Base-by-base conservation (phyloP, 768 basidiomycete species). In the Trametes cubensis region DNA sequence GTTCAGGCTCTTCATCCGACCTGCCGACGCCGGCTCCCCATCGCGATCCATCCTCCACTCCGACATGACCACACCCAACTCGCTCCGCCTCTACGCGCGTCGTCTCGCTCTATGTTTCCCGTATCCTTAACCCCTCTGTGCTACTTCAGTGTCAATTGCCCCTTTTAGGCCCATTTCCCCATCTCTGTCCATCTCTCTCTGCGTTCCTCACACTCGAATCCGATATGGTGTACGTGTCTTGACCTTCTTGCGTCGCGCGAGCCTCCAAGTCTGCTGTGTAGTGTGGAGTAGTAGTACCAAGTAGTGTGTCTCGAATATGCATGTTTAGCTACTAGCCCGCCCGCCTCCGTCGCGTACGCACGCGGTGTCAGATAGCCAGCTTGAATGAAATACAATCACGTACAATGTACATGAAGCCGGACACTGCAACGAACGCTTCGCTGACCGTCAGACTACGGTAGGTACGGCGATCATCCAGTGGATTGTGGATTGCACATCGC, bases 81-180 rank as follows among this genome's bases (percentile, higher is more conserved):
- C 26, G n/a, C n/a, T 25, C 44, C 2, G n/a, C 47, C 10, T 17
- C 58, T 47, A 23, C 13, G 21, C 34, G 15, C 38, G 10, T 34
- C 34, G n/a, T 46, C 42, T 23, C 48, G 51, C 41, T 50, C 58
- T 23, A 39, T 55, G 57, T 55, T 64, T 45, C 44, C n/a, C 51
- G 28, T 62, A 61, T 62, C 61, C 64, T 61, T 60, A 58, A 61
- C 28, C 41, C 40, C 34, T 44, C 62, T 56, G 39, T 44, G 59
- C 28, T 45, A n/a, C 48, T 49, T 49, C 48, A 49, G 48, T 49
- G 48, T 49, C 25, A 6, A 26, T 28, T 48, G 25, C 21, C 15
- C 48, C 26, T 49, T 28, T 49, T 26, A 14, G 11, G 42, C 13
- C 42, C 42, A 7, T 30, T 15, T 28, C 15, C 34, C 34, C n/a